Evolutionary conservation across 768 basidiomycete genomes (phyloP), one percentile per base, ranked within the genome.

Genomic region (Kwoniella shandongensis): DNA sequence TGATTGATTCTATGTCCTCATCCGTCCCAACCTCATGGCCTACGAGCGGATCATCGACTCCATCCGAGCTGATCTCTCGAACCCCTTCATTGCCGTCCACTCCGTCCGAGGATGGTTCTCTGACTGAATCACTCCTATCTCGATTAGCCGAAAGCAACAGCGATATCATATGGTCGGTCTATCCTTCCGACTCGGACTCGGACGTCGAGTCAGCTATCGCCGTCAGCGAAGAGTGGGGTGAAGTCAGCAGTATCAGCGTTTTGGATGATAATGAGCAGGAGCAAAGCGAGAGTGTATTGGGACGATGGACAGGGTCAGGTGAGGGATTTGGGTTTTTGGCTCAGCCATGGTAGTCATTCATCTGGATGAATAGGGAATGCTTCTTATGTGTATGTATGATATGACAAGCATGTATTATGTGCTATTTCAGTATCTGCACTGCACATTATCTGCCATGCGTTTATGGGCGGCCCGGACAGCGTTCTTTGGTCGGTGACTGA

Each of bases 241-340:
- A 22, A n/a, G 58, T 54, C 18, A 35, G 22, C 48, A 50, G n/a
- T 30, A 5, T 0, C 48, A 35, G 8, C 17, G 4, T 32, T 26
- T 29, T 8, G 8, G 52, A 53, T 8, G 50, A 45, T 8, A 55
- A 54, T 20, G 53, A 48, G 27, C 44, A 29, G 8, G 50, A 35
- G 35, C 51, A 46, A 49, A 5, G 50, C 18, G 8, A 22, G 39
- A 30, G 36, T 32, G 54, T 55, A 20, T 17, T 51, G 15, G 49
- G 44, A 12, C 51, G 54, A 6, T 69, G 67, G 67, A 41, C 61
- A 26, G 67, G 67, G 10, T 57, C 55, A 13, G 64, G 62, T 2
- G 48, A 66, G 47, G 67, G 67, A n/a, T 66, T 69, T 38, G 67
- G 67, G 0, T 59, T 69, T 20, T 41, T 58, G 32, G 61, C 61